phyloP scores from a whole-genome alignment of 78 protist genomes.

The Polysphondylium violaceum region DNA sequence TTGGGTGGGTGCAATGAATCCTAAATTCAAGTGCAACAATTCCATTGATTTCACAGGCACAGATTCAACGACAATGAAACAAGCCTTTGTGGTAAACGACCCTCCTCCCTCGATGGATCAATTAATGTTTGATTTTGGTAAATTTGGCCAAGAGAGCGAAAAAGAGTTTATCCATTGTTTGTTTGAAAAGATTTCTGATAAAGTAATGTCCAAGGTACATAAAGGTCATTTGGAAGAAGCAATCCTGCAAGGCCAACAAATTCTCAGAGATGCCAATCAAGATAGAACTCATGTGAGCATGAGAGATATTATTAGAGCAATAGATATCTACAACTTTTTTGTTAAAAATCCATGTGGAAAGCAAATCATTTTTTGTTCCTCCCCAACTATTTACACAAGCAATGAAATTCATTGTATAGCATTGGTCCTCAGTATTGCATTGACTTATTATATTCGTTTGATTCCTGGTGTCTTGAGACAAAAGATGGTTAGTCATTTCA shows the following conservation, averaged over 20 bases:
- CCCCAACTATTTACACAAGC: not conserved
- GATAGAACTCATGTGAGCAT: slow-evolving; percentile 63
- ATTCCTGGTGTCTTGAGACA: too few species aligned
- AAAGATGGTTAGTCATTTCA: too few species aligned
- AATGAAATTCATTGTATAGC: slow-evolving; percentile 36
- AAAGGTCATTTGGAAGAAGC: not conserved
- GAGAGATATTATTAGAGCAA: slow-evolving; percentile 63
- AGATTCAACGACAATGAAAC: not conserved
- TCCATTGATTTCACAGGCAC: slow-evolving; percentile 15
- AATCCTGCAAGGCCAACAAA: slow-evolving; percentile 29
- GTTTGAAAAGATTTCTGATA: not conserved
- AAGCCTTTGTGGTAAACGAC: slow-evolving; percentile 40
- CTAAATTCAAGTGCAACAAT: not conserved
- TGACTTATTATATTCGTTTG: slow-evolving; percentile 28
- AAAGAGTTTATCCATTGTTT: slow-evolving; percentile 8
- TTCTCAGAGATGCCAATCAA: slow-evolving; percentile 9
- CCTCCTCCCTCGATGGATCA: slow-evolving; percentile 60
- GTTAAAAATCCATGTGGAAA: slow-evolving; percentile 2
- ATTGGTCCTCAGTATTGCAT: slow-evolving; percentile 12
- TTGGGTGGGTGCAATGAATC: slow-evolving; percentile 84
- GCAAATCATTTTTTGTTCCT: not conserved
- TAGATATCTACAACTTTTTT: slow-evolving; percentile 68
- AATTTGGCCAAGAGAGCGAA: slow-evolving; percentile 36
- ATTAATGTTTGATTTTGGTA: slow-evolving; percentile 51
- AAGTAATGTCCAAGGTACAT: not conserved